Conservation (phyloP, 2,329 filamentous ascomycete genomes). For the Colletotrichum sp. region DNA sequence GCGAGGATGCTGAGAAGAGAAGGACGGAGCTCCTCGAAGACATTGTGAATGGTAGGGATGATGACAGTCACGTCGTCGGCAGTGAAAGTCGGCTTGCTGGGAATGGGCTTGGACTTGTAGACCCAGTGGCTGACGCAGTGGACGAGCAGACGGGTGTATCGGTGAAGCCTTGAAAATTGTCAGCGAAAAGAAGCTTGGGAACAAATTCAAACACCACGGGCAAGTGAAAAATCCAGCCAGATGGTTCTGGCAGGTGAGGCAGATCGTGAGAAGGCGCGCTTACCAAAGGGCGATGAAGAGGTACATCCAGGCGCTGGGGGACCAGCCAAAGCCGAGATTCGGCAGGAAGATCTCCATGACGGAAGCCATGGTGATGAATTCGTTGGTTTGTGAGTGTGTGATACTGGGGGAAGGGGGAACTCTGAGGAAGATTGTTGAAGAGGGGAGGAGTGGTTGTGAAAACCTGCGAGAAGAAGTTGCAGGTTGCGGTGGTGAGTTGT, state of each 20-base stretch:
- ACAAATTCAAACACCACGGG: neutral
- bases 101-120: conserved; percentile 84
- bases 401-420: neutral
- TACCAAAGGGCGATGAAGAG: conserved; percentile 46
- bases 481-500: neutral
- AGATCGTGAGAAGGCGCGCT: conserved; percentile 26
- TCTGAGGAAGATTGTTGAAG: neutral
- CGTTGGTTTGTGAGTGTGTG: neutral
- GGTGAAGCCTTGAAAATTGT: conserved; percentile 70
- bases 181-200: neutral
- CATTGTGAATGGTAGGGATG: conserved; percentile 89
- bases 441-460: neutral
- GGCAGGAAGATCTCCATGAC: conserved; percentile 19
- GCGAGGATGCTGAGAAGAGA: conserved; percentile 80
- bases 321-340: conserved; percentile 17
- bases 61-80: conserved; percentile 90
- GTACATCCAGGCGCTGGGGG: conserved; percentile 20
- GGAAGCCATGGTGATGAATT: neutral
- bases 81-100: conserved; percentile 79
- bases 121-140: conserved; percentile 86
- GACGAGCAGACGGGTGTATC: conserved; percentile 84
- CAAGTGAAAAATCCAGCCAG: neutral
- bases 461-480: neutral
- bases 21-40: conserved; percentile 80
- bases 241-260: neutral